A percentile compares a stretch with the other conserved stretches of the same genome.
Conservation (phyloP, 345 rosid genomes). For the Ceriops decandra region DNA sequence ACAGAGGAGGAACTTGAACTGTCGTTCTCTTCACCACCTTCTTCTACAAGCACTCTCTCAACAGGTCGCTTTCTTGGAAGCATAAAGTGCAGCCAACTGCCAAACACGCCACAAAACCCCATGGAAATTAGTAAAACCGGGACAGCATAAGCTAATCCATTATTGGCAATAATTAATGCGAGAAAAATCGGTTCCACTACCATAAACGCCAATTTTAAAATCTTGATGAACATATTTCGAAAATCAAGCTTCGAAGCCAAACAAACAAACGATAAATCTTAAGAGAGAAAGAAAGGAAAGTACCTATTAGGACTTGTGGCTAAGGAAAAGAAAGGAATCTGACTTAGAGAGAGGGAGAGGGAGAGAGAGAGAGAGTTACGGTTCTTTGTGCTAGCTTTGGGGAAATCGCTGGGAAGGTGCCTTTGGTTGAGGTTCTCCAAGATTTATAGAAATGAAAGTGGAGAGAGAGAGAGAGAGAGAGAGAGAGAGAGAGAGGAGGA, state of each 20-base stretch:
- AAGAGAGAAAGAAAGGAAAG: not conserved
- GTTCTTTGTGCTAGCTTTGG: not conserved
- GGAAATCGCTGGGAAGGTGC: not conserved
- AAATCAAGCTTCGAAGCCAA: conserved; percentile 13
- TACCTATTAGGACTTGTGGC: not conserved
- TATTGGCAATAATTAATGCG: not conserved
- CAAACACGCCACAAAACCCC: conserved; percentile 43
- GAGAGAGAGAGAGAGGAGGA: too few species aligned
- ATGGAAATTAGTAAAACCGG: conserved; percentile 29
- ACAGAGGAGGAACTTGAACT: conserved; percentile 31
- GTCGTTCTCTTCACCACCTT: conserved; percentile 32
- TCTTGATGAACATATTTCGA: conserved; percentile 21
- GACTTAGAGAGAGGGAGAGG: not conserved
- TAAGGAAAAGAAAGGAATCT: not conserved
- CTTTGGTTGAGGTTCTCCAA: too few species aligned
- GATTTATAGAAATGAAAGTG: too few species aligned
- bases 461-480: too few species aligned
- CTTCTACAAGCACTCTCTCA: conserved; percentile 47
- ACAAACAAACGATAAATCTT: not conserved
- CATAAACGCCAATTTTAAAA: conserved; percentile 34
- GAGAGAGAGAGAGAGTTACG: not conserved
- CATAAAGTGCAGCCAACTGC: conserved; percentile 78
- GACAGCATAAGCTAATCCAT: not conserved
- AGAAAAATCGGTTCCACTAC: conserved; percentile 28
- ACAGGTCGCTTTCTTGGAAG: conserved; percentile 86